phyloP scores from a whole-genome alignment of 768 basidiomycete genomes.

The Collybia sordida region DNA sequence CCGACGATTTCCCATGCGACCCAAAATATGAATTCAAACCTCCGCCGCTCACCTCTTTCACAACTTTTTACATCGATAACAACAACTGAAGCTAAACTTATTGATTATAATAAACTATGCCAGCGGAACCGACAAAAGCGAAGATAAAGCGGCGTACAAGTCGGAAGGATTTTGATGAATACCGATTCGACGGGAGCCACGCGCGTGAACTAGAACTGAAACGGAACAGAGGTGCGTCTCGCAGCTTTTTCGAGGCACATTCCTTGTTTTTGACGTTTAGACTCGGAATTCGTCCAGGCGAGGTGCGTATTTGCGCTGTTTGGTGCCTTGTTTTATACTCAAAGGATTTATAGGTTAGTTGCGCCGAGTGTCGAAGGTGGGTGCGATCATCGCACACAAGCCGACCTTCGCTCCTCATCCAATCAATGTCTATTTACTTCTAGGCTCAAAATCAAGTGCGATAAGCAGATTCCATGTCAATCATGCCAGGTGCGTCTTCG shows the following conservation, averaged over 20 bases:
- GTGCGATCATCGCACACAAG: constrained; percentile 52
- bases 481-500: constrained; percentile 58
- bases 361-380: constrained; percentile 74
- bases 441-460: constrained; percentile 79
- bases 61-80: too few relatives aligned
- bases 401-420: constrained; percentile 10
- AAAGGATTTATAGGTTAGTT: constrained; percentile 54
- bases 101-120: constrained; percentile 35
- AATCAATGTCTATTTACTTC: neutral
- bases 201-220: constrained; percentile 72
- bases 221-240: constrained; percentile 53
- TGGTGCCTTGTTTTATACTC: constrained; percentile 2
- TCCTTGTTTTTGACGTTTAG: constrained; percentile 8
- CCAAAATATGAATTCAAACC: too few relatives aligned
- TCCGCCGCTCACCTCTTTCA: too few relatives aligned
- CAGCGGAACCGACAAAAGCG: constrained; percentile 51
- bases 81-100: too few relatives aligned
- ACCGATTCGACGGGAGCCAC: constrained; percentile 50
- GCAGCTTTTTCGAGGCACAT: neutral
- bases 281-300: constrained; percentile 18
- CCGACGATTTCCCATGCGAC: too few relatives aligned
- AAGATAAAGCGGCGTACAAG: constrained; percentile 49
- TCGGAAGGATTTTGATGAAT: constrained; percentile 51
- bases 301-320: constrained; percentile 20
- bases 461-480: constrained; percentile 80